Evolutionary conservation across 2,329 filamentous ascomycete genomes (phyloP), one percentile per base, ranked within the genome.

Genomic region (Cordyceps pruinosa): DNA sequence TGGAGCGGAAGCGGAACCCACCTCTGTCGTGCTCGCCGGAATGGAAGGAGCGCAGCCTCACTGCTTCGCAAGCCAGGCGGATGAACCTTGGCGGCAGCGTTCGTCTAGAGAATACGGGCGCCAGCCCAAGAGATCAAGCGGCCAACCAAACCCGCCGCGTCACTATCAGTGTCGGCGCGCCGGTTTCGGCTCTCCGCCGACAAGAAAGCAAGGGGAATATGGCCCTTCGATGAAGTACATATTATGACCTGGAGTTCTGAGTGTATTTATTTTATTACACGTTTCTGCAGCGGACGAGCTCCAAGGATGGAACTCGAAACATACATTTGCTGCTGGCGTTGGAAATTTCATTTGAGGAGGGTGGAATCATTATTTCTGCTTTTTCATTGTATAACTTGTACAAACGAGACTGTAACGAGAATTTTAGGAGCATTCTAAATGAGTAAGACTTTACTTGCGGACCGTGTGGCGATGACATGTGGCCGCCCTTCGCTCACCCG

Each of bases 11-110:
- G 35, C 72, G 75, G 52, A 81, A 77, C 59, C 80, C 80, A 13
- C 80, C 81, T 15, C 75, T 83, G 63, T 67, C 72, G 34, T 83
- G 78, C 67, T 79, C 78, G 35, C 76, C 80, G 2, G 74, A 78
- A 23, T 63, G 63, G 56, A 70, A 66, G 17, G 69, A 73, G 25
- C 69, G 71, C 59, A 66, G 70, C 4, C 73, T 84, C 60, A 83
- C 80, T 12, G 70, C 77, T 1, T 80, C 79, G 2, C 81, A 84
- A 64, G 81, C 80, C 23, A 70, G 81, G 53, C 74, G 81, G 46
- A 83, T 84, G 80, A 79, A 82, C 62, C 68, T 83, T 58, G 74
- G 76, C 35, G 73, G 73, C 15, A 75, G 71, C 59, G 62, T 75
- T 59, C 66, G 69, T 13, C 34, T 65, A 4, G 71, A 72, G 37